Evolutionary conservation across 768 basidiomycete species (phyloP), one percentile per base, ranked within the genome.

Genomic region (Podaxis rugospora): DNA sequence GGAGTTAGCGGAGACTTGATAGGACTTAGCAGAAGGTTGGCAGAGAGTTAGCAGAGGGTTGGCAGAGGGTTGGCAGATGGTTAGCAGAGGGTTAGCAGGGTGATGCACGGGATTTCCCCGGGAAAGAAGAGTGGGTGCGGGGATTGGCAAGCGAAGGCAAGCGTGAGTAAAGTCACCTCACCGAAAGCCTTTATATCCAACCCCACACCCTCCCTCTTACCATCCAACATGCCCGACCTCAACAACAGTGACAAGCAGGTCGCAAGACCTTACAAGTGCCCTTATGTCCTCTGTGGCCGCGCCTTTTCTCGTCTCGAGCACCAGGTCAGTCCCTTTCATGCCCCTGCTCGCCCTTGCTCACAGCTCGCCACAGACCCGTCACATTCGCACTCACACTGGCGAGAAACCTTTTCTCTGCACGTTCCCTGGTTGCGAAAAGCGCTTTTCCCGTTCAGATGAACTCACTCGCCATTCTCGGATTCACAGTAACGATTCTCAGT

Each of bases 401-500:
- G 96, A 99, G 76, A 98, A 97, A 67, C 96, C 96, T 2, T 98
- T 98, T 68, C 83, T 85, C 21, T 99, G 96, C 83, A 88, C 86
- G 1, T 92, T 88, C 72, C 87, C 92, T 3, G 85, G 87, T n/a
- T 99, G 96, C 82, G 95, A 97, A 75, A 99, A 98, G 74, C 90
- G 95, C 4, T 99, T 99, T 74, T 95, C 93, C 16, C 88, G 96
- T 62, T 94, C 93, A n/a, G 96, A 99, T 79, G 96, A 99, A 75
- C 85, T 99, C 65, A 99, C 96, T 28, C 84, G 96, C 60, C 96
- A 99, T 70, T 90, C 92, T 0, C 85, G 96, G 51, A 99, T 98
- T 66, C 96, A 99, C 74, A 86, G 85, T 70, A 84, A 82, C 65
- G 82, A 87, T 67, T 78, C 81, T 61, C 58, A 63, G 44, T 46